Evolutionary conservation across 2,329 filamentous ascomycete species (phyloP).

Genomic region (Magnaporthiopsis incrustans): DNA sequence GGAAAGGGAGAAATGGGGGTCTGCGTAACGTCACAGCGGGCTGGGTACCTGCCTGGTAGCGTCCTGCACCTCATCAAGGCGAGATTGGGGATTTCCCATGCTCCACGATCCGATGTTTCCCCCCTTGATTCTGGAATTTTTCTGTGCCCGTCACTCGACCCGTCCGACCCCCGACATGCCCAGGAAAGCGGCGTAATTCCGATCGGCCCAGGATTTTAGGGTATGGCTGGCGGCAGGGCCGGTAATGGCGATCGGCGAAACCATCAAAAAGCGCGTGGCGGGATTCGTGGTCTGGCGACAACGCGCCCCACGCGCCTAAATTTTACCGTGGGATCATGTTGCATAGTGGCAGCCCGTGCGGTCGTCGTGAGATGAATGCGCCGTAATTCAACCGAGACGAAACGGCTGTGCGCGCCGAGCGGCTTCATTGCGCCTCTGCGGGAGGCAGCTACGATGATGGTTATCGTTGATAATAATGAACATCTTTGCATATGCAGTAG

Average conservation of each 20-base stretch:
- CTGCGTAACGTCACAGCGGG: not conserved
- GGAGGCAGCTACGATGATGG: not conserved
- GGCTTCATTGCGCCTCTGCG: too few relatives aligned
- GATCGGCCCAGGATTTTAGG: not conserved
- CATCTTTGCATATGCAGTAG: too few relatives aligned
- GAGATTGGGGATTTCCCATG: not conserved
- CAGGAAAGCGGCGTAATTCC: not conserved
- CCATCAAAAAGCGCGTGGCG: not conserved
- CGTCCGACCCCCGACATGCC: too few relatives aligned
- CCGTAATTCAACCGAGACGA: not conserved
- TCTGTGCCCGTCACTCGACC: not conserved
- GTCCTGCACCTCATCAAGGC: not conserved
- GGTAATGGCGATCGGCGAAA: not conserved
- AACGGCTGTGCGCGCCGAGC: not conserved
- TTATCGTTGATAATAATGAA: not conserved
- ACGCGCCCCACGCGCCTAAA: not conserved
- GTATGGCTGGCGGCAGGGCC: too few relatives aligned
- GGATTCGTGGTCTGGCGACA: not conserved
- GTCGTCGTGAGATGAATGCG: not conserved
- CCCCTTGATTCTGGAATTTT: not conserved
- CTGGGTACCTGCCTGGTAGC: too few relatives aligned
- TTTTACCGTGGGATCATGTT: not conserved
- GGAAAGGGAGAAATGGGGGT: not conserved
- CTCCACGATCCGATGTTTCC: not conserved
- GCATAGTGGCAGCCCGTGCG: not conserved